Percentiles rank a stretch among this genome's conserved stretches.
phyloP scores from a whole-genome alignment of 2,329 filamentous ascomycete genomes.

The Botrytis medusae region DNA sequence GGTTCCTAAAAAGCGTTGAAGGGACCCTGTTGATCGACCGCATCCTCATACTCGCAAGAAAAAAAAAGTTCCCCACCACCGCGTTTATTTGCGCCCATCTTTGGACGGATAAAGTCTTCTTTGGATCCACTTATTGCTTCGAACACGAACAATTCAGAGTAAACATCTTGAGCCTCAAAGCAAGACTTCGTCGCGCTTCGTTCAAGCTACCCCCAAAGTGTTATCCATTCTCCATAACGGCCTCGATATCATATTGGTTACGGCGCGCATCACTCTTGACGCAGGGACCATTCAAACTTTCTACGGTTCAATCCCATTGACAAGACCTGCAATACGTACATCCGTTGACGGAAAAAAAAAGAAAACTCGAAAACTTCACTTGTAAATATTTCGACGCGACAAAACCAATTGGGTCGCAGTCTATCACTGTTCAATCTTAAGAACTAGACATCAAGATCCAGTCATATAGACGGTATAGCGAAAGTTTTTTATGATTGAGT shows the following conservation, averaged over 20 bases:
- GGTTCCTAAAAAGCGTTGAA: slow-evolving; percentile 10
- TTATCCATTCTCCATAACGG: slow-evolving; percentile 17
- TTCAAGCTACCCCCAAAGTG: slow-evolving; percentile 13
- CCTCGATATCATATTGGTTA: slow-evolving; percentile 9
- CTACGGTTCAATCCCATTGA: background rate
- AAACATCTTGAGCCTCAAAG: slow-evolving; percentile 22
- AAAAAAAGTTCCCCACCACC: slow-evolving; percentile 23
- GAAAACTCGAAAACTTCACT: background rate
- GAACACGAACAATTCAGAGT: slow-evolving; percentile 22
- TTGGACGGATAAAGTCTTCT: slow-evolving; percentile 23
- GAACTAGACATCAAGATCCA: background rate
- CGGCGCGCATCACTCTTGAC: slow-evolving; percentile 5
- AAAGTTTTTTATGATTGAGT: slow-evolving; percentile 19
- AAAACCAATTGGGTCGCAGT: slow-evolving; percentile 3
- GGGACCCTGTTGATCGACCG: slow-evolving; percentile 22
- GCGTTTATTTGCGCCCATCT: slow-evolving; percentile 23
- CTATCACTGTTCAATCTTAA: background rate
- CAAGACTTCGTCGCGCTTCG: slow-evolving; percentile 16
- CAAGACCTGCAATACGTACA: slow-evolving; percentile 1
- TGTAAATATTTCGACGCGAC: slow-evolving; percentile 12
- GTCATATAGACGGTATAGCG: background rate
- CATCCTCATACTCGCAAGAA: slow-evolving; percentile 12
- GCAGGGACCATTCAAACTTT: slow-evolving; percentile 7
- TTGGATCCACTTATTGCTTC: slow-evolving; percentile 23
- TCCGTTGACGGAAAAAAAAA: slow-evolving; percentile 9